Base-by-base conservation (phyloP, 164 flowering plant species). In the Aristolochia contorta region DNA sequence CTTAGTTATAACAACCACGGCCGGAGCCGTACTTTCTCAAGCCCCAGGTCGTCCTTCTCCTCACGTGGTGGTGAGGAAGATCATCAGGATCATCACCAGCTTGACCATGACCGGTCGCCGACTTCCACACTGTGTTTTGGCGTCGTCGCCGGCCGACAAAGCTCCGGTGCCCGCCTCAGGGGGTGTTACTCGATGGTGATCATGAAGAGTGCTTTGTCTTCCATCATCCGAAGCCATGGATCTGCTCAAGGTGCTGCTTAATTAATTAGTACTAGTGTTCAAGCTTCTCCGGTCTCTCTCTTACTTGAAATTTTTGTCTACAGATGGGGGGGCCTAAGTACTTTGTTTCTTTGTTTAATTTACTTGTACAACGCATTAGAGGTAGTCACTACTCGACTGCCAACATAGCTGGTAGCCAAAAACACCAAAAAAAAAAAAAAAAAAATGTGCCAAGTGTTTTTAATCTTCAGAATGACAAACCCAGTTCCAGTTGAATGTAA, bases 41-140 rank as follows among this genome's bases (percentile, higher is more conserved):
- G 75, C 64, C 19, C 56, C 12, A 65, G 80, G 27, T 76, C 75
- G 13, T 77, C 78, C 2, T 76, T 74, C 53, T 67, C 62, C 4
- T 59, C 47, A 15, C 52, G 50, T n/a, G 69, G 19, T 5, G 68
- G 62, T 27, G 60, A 69, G 9, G 65, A 57, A 16, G 48, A 54
- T 14, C 45, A 71, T 71, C 24, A 13, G 12, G 61, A 66, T 68
- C 58, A 16, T 15, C 3, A 27, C 30, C 30, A 27, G 30, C 30
- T 27, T 27, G 30, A 5, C 2, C 30, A 27, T 5, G 30, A 27
- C 30, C 66, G 67, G 48, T 72, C 72, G 33, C 78, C 77, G 4
- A 63, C 64, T 30, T 67, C 78, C 12, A 65, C 65, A 10, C 32
- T 70, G 57, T 65, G 76, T 58, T 73, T 71, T 41, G 60, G 68